A percentile compares a stretch with the other conserved stretches of the same genome.
Conservation (phyloP, 2,329 filamentous ascomycete genomes). For the Xylariaceae sp. region DNA sequence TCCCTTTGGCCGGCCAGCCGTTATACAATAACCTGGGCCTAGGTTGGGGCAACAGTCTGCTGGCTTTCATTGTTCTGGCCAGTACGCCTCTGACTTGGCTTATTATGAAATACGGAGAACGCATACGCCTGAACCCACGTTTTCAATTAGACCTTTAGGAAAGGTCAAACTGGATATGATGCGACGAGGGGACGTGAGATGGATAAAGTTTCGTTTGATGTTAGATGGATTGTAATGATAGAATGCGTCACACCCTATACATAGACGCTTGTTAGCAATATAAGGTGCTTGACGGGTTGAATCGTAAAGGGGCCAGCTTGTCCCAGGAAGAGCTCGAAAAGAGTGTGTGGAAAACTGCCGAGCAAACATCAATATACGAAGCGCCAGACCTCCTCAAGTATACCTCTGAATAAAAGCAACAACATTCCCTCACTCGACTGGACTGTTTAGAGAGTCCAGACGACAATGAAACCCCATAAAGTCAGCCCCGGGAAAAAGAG, state of each 20-base stretch:
- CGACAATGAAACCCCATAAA: no score
- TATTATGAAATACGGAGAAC: conserved; percentile 24
- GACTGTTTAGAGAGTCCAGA: no score
- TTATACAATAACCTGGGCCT: conserved; percentile 29
- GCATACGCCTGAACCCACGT: conserved; percentile 11
- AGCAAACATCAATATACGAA: no score
- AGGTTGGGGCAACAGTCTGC: conserved; percentile 32
- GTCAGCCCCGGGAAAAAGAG: no score
- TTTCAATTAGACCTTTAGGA: conserved; percentile 12
- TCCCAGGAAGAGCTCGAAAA: no score
- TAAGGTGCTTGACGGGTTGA: not conserved
- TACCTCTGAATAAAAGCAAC: no score
- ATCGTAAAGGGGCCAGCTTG: no score
- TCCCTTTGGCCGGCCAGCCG: conserved; percentile 45
- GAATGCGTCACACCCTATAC: not conserved
- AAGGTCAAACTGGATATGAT: not conserved
- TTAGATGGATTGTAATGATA: not conserved
- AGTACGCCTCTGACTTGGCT: conserved; percentile 22
- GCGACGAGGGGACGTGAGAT: not conserved
- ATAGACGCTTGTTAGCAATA: not conserved
- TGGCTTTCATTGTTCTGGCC: conserved; percentile 30
- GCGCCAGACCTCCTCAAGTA: no score
- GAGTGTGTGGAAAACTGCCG: no score
- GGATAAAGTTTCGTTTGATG: not conserved
- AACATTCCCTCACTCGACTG: no score